Base-by-base conservation (phyloP, 192 early-diverging fungal genomes). In the Coemansia sp. region DNA sequence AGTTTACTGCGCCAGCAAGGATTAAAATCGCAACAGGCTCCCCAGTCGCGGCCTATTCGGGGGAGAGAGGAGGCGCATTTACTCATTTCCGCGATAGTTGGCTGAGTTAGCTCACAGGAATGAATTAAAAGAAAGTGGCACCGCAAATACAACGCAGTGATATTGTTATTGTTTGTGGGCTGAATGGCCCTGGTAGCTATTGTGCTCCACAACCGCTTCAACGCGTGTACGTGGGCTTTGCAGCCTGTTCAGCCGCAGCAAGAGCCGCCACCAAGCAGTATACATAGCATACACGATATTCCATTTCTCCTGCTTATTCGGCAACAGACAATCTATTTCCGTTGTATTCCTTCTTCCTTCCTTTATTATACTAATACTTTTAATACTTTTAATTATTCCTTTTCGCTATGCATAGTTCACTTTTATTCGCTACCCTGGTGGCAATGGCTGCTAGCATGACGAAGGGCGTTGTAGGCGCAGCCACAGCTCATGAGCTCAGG, bases 401-500 rank as follows among this genome's bases (percentile, higher is more conserved):
- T 38, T 12, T 14, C 45, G 51, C 46, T 49, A 62, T 32, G 29
- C 49, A 36, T 8, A 41, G 41, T 32, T 25, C 25, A 27, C 42
- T 19, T 24, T 19, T n/a, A 31, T 19, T 62, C 19, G 25, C 29
- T 70, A 40, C 47, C 15, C 37, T 38, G 36, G 42, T 71, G n/a
- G 39, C 43, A n/a, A 22, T 36, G 2, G 56, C 37, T n/a, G 65
- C 60, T 31, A 42, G 24, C 1, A 14, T 37, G 6, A 1, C 40
- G 31, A 42, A 36, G 14, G 24, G 39, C 3, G 27, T 59, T 9
- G 56, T 58, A 25, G 22, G 31, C 20, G 29, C 45, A 31, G 35
- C 57, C 7, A 61, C 68, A 45, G 37, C 29, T 7, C 25, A 56
- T 35, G 24, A 17, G 2, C 12, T 31, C 4, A 12, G 24, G 24